Base-by-base conservation (phyloP, 2,329 filamentous ascomycete species). In the Trichoderma atroviride region DNA sequence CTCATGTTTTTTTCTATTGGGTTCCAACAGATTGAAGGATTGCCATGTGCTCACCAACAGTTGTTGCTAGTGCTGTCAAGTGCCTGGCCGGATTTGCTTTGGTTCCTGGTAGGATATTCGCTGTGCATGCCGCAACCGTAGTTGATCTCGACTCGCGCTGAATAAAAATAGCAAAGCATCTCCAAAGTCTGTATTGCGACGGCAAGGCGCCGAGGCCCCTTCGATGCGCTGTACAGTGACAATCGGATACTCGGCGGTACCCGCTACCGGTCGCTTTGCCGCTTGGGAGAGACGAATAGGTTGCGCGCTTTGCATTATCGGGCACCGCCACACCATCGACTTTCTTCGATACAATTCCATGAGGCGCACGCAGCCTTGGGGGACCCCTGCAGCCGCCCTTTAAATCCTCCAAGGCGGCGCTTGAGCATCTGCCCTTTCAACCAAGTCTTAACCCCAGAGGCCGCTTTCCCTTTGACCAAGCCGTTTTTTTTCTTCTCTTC, bases 261-360 rank as follows among this genome's bases (percentile, higher is more conserved):
- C 64, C 64, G 64, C 22, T 47, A 33, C 40, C 7, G 19, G 40
- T 4, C 40, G 62, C 53, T 55, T 50, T 29, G 61, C 40, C 16
- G 52, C 33, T 19, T 29, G 24, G 40, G 14, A 58, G 35, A 47
- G 33, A 37, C 31, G 22, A 58, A 58, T 53, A 63, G 60, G 60
- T 63, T 63, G 50, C 37, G 52, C 43, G 43, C 29, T 57, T 57
- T 63, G 59, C 57, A 50, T 62, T 62, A 61, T 69, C 60, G 69
- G 35, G 77, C 78, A 80, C 78, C 77, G 78, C 79, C 79, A 81
- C 79, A 81, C 78, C 74, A 75, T 81, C 80, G 77, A 81, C 76
- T 65, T 78, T 78, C 79, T 81, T 81, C 80, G 75, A 81, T 78
- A 76, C 75, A 76, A 70, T 81, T 81, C 80, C 79, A 81, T 81